These are phyloP conservation scores for Ceratocystis cubensis DNA, from an alignment of 2,329 filamentous ascomycete genomes.

Conservation along the genomic window DNA sequence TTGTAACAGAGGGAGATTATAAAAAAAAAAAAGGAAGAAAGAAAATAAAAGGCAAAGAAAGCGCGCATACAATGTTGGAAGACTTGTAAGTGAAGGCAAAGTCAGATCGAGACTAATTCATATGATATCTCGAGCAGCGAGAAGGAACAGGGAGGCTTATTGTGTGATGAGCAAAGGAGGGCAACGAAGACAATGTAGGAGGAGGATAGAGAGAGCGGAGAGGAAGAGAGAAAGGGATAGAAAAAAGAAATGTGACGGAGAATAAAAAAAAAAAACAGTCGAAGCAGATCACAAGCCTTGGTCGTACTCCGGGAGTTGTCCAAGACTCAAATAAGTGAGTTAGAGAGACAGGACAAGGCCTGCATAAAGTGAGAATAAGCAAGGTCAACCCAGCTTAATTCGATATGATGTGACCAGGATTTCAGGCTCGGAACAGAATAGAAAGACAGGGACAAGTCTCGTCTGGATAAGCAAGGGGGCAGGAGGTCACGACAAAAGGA, in stretches of 20 bases:
- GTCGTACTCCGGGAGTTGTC: slow-evolving; percentile 19
- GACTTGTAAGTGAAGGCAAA: neutral
- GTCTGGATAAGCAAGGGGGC: slow-evolving; percentile 11
- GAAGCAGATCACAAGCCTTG: slow-evolving; percentile 15
- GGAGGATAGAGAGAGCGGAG: neutral
- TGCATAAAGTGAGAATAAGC: slow-evolving; percentile 13
- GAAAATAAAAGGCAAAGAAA: slow-evolving; percentile 6
- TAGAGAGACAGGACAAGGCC: slow-evolving; percentile 5
- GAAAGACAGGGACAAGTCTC: slow-evolving; percentile 2
- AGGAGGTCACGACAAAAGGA: slow-evolving; percentile 8
- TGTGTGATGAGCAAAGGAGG: neutral
- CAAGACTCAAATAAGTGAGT: slow-evolving; percentile 13
- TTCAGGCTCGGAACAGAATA: slow-evolving; percentile 12
- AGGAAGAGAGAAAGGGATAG: neutral
- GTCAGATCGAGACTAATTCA: neutral
- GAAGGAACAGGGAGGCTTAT: neutral
- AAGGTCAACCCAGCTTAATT: slow-evolving; percentile 9
- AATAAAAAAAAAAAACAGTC: slow-evolving; percentile 13
- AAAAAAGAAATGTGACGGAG: slow-evolving; percentile 2
- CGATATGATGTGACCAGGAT: slow-evolving; percentile 14
- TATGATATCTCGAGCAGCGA: neutral
- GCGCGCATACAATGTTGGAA: neutral
- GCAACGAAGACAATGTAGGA: neutral
- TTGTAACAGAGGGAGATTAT: neutral
- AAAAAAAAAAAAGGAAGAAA: slow-evolving; percentile 1